Percentiles rank a stretch among this genome's conserved stretches.
These are phyloP conservation scores for Ballota nigra DNA, from an alignment of 257 asterid species.

Conservation along the genomic window DNA sequence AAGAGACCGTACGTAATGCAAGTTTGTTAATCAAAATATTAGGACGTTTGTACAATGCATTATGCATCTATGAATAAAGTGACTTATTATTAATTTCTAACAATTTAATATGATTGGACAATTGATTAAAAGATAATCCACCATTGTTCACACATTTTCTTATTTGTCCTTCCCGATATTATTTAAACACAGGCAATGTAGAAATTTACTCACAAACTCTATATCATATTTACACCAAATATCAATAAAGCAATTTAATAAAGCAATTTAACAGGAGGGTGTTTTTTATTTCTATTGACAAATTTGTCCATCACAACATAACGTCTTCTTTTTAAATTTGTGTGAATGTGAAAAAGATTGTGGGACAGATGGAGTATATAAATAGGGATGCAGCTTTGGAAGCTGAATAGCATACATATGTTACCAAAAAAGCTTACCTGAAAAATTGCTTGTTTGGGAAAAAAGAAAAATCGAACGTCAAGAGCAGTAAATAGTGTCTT, in stretches of 20 bases:
- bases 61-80: background rate
- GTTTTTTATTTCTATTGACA: no score
- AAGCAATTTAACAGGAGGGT: no score
- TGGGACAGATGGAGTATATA: no score
- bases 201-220: no score
- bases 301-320: no score
- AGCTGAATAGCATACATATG: background rate
- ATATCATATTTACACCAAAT: no score
- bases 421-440: constrained; percentile 7
- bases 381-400: background rate
- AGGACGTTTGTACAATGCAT: background rate
- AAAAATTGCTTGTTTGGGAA: constrained; percentile 6
- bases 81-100: background rate
- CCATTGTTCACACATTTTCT: no score
- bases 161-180: no score
- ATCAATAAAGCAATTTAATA: no score
- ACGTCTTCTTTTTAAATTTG: no score
- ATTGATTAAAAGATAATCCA: background rate
- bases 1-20: background rate
- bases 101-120: background rate
- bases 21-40: background rate
- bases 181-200: no score
- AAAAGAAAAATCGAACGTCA: background rate
- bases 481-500: background rate
- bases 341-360: no score